Base-by-base conservation (phyloP, 164 flowering plant species). In the Kalanchoe fedtschenkoi region DNA sequence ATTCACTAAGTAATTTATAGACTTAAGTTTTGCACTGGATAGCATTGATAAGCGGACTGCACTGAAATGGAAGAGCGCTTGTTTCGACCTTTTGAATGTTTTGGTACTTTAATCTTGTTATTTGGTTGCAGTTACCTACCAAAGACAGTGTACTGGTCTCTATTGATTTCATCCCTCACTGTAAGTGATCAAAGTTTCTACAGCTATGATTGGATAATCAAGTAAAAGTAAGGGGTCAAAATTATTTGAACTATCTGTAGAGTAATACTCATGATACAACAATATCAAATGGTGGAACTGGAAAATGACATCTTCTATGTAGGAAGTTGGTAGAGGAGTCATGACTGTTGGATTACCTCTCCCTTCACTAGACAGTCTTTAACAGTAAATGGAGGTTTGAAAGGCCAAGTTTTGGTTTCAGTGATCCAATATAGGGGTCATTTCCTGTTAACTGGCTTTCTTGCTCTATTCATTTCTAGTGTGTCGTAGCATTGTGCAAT, bases 91-190 rank as follows among this genome's bases (percentile, higher is more conserved):
- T 51, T 51, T 51, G 28, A 24, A 22, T 51, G 5, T 34, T 58
- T 34, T 1, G 2, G 61, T 19, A 7, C 24, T 34, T 34, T 4
- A 13, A 22, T 14, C 16, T 66, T 35, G 34, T 55, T 26, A 32
- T 0, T 62, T 70, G 53, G 58, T 43, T 21, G 37, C 79, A 93
- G 98, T 80, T 78, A 80, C 61, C 53, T 88, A 4, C 19, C 37
- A 29, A 83, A 68, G 70, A 93, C 97, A 17, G 16, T 83, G 39
- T 62, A 80, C 63, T 93, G 98, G 97, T 88, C 98, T 35, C 75
- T 86, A 66, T 67, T 90, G 64, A 90, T 90, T 96, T 88, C 98
- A 34, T 62, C 72, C 17, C 77, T 93, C 65, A 89, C 92, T 6
- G 97, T 91, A 72, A 77, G 95, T 70, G 24, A 34, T 10, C 29